Conservation (phyloP, 2,329 filamentous ascomycete species). For the Xylariaceae sp. region DNA sequence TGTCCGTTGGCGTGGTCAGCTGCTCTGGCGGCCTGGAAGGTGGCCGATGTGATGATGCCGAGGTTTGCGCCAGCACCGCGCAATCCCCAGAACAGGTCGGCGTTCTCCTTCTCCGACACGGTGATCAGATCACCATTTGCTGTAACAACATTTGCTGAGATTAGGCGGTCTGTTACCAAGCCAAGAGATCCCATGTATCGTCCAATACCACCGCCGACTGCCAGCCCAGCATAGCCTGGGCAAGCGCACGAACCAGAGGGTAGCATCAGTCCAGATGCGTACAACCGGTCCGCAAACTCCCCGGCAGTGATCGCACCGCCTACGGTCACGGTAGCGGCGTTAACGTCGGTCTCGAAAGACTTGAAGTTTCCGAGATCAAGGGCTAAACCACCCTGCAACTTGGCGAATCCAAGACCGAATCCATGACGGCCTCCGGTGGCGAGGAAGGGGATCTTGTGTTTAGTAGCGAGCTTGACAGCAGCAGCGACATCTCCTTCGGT, state of each 20-base stretch:
- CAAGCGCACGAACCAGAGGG: background rate
- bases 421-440: slow-evolving; percentile 17
- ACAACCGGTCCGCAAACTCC: background rate
- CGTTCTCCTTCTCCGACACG: slow-evolving; percentile 11
- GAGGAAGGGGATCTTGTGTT: slow-evolving; percentile 10
- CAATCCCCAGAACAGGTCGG: slow-evolving; percentile 26
- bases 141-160: slow-evolving; percentile 22
- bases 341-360: slow-evolving; percentile 19
- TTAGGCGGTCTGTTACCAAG: slow-evolving; percentile 19
- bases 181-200: slow-evolving; percentile 15
- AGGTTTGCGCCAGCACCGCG: slow-evolving; percentile 26
- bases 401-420: slow-evolving; percentile 1
- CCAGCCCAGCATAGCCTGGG: slow-evolving; percentile 10
- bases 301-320: slow-evolving; percentile 1
- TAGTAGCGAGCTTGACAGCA: slow-evolving; percentile 6
- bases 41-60: slow-evolving; percentile 23
- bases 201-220: background rate
- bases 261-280: slow-evolving; percentile 1
- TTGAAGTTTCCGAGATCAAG: slow-evolving; percentile 28
- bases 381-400: slow-evolving; percentile 6
- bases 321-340: slow-evolving; percentile 20
- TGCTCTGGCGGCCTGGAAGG: slow-evolving; percentile 13
- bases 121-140: slow-evolving; percentile 11
- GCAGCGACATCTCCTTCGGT: background rate
- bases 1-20: slow-evolving; percentile 12